Base-by-base conservation (phyloP, 495 filamentous ascomycete genomes). In the Sphaerosporella brunnea region DNA sequence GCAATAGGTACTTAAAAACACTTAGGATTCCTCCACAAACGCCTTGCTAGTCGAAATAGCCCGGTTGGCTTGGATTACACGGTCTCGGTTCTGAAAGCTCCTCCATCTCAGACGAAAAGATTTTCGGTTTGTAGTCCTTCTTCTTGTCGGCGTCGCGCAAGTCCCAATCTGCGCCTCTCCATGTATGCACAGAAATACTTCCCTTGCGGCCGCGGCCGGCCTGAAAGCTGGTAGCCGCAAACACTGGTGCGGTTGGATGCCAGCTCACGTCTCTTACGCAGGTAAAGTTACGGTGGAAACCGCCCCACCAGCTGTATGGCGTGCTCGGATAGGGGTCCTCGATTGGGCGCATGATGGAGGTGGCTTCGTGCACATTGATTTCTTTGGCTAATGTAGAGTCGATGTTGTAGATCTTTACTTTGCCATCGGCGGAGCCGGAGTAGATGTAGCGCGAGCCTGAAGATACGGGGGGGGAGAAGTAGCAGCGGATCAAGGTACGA, bases 361-460 rank as follows among this genome's bases (percentile, higher is more conserved):
- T 93, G 1, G 78, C 77, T 24, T 65, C 53, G 42, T 72, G 66
- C 2, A 94, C 86, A 59, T 96, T 78, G 30, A 97, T 75, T 36
- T 73, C 78, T 2, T 70, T 75, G 0, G 83, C 84, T n/a, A 83
- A 54, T 0, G 88, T 96, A 23, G 83, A 86, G 59, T 97, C 90
- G 64, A 95, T 64, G 51, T 97, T 97, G 69, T 83, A 97, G 39
- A 97, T 73, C 49, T 84, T 87, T 1, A 93, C 81, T 40, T 75
- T 77, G 32, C 90, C 90, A 56, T 96, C 84, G 43, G 80, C 74
- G 53, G 80, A 87, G 2, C 90, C 90, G 16, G 76, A 79, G 63
- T 94, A 97, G 16, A 97, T 83, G 59, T 95, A 97, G 55, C 84
- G 74, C 15, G 83, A 86, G 58, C 93, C 79, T 13, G 87, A 88